phyloP scores from a whole-genome alignment of 768 basidiomycete genomes.

The Boletus rex-veris region DNA sequence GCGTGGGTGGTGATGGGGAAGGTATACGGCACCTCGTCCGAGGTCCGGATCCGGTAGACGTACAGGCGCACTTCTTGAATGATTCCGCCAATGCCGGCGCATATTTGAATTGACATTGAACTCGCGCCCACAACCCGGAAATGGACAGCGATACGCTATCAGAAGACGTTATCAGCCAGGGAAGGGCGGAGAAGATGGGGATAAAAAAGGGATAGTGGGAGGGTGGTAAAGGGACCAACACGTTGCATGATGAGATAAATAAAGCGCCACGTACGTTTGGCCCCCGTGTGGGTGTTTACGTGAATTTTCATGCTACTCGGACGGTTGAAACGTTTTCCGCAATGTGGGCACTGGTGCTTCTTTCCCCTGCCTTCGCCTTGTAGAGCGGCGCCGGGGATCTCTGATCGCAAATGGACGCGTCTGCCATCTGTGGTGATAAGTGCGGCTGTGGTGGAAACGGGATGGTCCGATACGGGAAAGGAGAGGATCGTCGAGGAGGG shows the following conservation, averaged over 20 bases:
- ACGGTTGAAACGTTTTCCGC: constrained; percentile 41
- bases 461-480: constrained; percentile 33
- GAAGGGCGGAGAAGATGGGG: background rate
- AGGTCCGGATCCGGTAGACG: constrained; percentile 23
- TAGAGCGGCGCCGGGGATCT: constrained; percentile 24
- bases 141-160: constrained; percentile 71
- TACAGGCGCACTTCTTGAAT: constrained; percentile 33
- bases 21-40: constrained; percentile 9
- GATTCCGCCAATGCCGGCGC: constrained; percentile 76
- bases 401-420: constrained; percentile 29
- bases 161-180: constrained; percentile 14
- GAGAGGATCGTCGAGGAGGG: constrained; percentile 33
- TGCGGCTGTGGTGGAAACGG: constrained; percentile 17
- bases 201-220: constrained; percentile 6
- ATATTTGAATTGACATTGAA: constrained; percentile 87
- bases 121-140: constrained; percentile 67
- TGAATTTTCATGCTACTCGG: constrained; percentile 42
- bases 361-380: constrained; percentile 33
- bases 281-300: constrained; percentile 41
- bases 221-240: constrained; percentile 18
- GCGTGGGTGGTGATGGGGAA: constrained; percentile 13
- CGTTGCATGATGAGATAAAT: constrained; percentile 17
- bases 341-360: constrained; percentile 38
- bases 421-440: constrained; percentile 29
- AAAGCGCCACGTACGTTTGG: constrained; percentile 32